These are phyloP conservation scores for Cicer cuneatum DNA, from an alignment of 306 rosid species.

Conservation along the genomic window DNA sequence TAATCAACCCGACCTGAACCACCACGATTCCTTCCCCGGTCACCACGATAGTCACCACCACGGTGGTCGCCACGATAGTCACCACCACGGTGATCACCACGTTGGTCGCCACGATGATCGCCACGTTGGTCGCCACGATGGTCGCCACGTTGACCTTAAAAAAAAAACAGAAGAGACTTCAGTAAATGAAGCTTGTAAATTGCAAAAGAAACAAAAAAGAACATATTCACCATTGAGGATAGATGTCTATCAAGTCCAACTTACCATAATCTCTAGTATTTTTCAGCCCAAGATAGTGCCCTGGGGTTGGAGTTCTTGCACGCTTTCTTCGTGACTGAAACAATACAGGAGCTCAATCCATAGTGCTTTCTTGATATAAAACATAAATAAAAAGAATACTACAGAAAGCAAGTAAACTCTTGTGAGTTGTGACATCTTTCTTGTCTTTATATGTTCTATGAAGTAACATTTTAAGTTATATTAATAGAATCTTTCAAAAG, in stretches of 20 bases:
- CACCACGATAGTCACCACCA: conserved; percentile 38
- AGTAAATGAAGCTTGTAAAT: not conserved
- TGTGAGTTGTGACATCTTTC: conserved; percentile 9
- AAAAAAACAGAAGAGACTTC: conserved; percentile 25
- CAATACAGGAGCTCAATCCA: conserved; percentile 46
- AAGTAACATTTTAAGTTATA: not conserved
- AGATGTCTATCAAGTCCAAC: conserved; percentile 31
- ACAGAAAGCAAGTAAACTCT: conserved; percentile 17
- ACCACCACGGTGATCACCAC: conserved; percentile 53
- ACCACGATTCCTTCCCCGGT: not conserved
- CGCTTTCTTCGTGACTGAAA: conserved; percentile 98
- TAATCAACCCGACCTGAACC: conserved; percentile 11
- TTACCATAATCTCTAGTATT: conserved; percentile 83
- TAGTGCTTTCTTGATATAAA: conserved; percentile 12
- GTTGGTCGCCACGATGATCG: conserved; percentile 17
- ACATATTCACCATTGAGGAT: conserved; percentile 11
- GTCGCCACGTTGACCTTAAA: not conserved
- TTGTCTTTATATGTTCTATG: conserved; percentile 13
- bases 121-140: conserved; percentile 50
- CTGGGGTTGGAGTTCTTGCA: conserved; percentile 96
- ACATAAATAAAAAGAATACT: conserved; percentile 28
- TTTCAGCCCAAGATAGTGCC: conserved; percentile 95
- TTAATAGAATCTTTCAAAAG: not conserved
- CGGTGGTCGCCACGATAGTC: conserved; percentile 71
- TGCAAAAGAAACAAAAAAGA: conserved; percentile 14